Conservation (phyloP, 1,284 basidiomycete species). For the Fomitopsis pinicola region DNA sequence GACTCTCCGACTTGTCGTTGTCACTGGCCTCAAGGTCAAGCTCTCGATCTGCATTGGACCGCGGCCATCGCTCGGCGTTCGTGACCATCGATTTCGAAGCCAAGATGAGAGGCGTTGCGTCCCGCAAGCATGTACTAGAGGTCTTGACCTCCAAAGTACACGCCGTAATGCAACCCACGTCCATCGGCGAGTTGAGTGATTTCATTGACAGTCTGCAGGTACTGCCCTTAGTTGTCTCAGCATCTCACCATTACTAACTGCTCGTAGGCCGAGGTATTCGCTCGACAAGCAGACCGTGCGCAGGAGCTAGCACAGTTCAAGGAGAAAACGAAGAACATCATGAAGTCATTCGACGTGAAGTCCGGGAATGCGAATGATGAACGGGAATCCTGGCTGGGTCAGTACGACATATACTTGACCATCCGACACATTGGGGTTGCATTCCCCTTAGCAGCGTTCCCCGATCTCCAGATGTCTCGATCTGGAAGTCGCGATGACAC, state of each 20-base stretch:
- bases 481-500: slow-evolving; percentile 32
- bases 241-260: not conserved
- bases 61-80: slow-evolving; percentile 73
- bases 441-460: slow-evolving; percentile 67
- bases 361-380: slow-evolving; percentile 37
- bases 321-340: slow-evolving; percentile 67
- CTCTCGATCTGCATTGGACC: slow-evolving; percentile 40
- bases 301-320: slow-evolving; percentile 79
- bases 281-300: slow-evolving; percentile 69
- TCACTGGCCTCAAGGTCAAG: slow-evolving; percentile 63
- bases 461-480: slow-evolving; percentile 43
- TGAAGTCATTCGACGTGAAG: slow-evolving; percentile 70
- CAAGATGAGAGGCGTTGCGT: slow-evolving; percentile 28
- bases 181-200: slow-evolving; percentile 84
- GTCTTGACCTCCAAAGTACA: slow-evolving; percentile 73
- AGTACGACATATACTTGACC: slow-evolving; percentile 60
- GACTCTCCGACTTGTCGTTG: slow-evolving; percentile 65
- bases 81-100: slow-evolving; percentile 72
- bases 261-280: slow-evolving; percentile 65
- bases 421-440: slow-evolving; percentile 78
- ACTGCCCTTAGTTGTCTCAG: slow-evolving; percentile 13
- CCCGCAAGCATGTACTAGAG: slow-evolving; percentile 40
- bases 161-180: slow-evolving; percentile 89
- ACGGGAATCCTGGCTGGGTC: slow-evolving; percentile 58
- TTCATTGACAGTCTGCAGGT: slow-evolving; percentile 82